Percentiles rank a stretch among this genome's conserved stretches.
phyloP scores from a whole-genome alignment of 495 filamentous ascomycete species.

The Clavariopsis aquatica region DNA sequence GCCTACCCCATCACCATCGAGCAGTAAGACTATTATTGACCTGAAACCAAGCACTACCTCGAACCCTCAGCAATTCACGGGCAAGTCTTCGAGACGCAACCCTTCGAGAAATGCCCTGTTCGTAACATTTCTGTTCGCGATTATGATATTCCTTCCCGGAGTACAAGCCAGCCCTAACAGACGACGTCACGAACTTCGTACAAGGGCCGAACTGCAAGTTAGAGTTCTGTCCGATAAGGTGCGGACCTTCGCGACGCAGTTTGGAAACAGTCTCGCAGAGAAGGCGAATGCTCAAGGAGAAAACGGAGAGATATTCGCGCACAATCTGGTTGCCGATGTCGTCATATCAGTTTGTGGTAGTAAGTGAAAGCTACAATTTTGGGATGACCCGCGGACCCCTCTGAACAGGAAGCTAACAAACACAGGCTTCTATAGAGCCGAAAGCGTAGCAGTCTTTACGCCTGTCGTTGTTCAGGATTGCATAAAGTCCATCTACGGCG shows the following conservation, averaged over 20 bases:
- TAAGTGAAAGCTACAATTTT: too few relatives aligned
- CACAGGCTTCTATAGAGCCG: constrained; percentile 8
- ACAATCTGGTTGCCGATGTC: constrained; percentile 32
- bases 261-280: constrained; percentile 13
- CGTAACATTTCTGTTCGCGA: constrained; percentile 20
- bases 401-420: background rate
- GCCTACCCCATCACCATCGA: background rate
- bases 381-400: too few relatives aligned
- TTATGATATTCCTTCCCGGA: constrained; percentile 14
- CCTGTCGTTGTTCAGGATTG: constrained; percentile 23
- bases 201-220: constrained; percentile 16
- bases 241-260: constrained; percentile 17
- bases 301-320: constrained; percentile 27
- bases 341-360: constrained; percentile 28
- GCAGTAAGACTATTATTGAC: background rate
- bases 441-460: constrained; percentile 19
- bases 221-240: constrained; percentile 27
- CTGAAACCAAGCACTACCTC: constrained; percentile 12
- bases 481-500: constrained; percentile 28
- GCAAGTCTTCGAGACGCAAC: background rate
- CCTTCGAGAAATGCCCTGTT: constrained; percentile 11
- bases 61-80: constrained; percentile 9
- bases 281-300: constrained; percentile 26
- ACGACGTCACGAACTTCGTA: constrained; percentile 12
- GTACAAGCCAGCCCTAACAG: background rate